Conservation (phyloP, 148 eudicot species). For the Hydrangea macrophylla region DNA sequence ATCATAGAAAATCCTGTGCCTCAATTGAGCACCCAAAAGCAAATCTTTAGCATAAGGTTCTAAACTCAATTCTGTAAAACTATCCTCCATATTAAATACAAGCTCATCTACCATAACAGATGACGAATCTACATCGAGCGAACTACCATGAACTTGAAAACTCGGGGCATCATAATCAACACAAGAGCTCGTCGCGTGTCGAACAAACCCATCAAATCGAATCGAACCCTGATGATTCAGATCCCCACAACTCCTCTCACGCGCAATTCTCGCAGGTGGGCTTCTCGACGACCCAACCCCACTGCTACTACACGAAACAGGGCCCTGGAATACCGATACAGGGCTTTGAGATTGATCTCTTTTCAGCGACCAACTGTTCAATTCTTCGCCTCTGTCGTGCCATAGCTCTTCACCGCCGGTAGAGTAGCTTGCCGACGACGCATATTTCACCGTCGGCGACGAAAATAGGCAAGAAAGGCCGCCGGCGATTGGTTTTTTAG, state of each 20-base stretch:
- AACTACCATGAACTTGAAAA: slow-evolving; percentile 24
- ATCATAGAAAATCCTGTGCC: slow-evolving; percentile 63
- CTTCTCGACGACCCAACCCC: slow-evolving; percentile 41
- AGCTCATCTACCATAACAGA: slow-evolving; percentile 47
- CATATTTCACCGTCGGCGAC: slow-evolving; percentile 34
- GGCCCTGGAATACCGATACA: slow-evolving; percentile 70
- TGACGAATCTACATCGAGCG: slow-evolving; percentile 26
- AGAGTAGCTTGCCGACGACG: slow-evolving; percentile 33
- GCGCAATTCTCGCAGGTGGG: slow-evolving; percentile 39
- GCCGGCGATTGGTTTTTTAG: slow-evolving; percentile 46
- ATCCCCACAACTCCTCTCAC: slow-evolving; percentile 26
- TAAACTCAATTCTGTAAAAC: slow-evolving; percentile 20
- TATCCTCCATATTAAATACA: slow-evolving; percentile 74
- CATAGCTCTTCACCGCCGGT: slow-evolving; percentile 39
- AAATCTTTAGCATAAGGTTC: slow-evolving; percentile 45
- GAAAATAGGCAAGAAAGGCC: slow-evolving; percentile 62
- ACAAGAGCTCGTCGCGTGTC: slow-evolving; percentile 52
- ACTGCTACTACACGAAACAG: slow-evolving; percentile 40
- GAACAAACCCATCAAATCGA: slow-evolving; percentile 59
- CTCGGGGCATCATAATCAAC: slow-evolving; percentile 56
- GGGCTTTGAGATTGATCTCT: slow-evolving; percentile 86
- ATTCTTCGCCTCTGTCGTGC: slow-evolving; percentile 43
- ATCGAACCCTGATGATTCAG: slow-evolving; percentile 18
- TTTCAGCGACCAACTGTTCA: slow-evolving; percentile 55
- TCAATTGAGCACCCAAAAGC: slow-evolving; percentile 61